Percentiles rank a stretch among this genome's conserved stretches.
Conservation (phyloP, 2,329 filamentous ascomycete genomes). For the Fusarium equiseti region DNA sequence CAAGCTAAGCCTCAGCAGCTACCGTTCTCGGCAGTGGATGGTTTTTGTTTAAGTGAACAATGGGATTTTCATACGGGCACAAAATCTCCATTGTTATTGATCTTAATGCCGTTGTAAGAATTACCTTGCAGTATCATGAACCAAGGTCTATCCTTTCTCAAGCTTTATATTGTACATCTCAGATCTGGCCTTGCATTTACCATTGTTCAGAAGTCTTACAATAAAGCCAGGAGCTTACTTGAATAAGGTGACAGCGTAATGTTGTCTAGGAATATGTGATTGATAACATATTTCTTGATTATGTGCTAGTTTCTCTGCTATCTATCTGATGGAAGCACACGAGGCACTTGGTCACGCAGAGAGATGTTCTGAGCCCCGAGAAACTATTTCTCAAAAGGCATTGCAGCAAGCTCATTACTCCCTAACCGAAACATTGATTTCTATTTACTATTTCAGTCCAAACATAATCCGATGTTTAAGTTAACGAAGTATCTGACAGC, state of each 20-base stretch:
- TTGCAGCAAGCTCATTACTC: too few species aligned
- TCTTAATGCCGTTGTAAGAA: neutral
- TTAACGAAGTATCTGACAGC: too few species aligned
- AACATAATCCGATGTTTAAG: too few species aligned
- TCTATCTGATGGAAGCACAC: too few species aligned
- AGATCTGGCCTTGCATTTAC: neutral
- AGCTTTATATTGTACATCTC: neutral
- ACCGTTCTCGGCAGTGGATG: neutral
- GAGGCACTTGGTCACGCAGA: neutral
- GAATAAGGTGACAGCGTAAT: neutral
- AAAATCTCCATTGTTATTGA: neutral
- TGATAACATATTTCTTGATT: neutral
- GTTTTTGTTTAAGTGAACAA: neutral
- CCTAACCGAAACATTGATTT: too few species aligned
- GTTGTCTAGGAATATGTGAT: neutral
- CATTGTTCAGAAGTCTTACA: neutral
- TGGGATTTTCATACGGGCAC: neutral
- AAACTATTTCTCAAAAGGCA: too few species aligned
- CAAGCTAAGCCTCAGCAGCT: neutral
- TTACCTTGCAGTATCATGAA: neutral
- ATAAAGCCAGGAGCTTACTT: neutral
- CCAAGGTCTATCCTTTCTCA: neutral
- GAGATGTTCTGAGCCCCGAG: too few species aligned
- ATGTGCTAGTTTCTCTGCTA: too few species aligned
- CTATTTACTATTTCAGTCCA: too few species aligned